Base-by-base conservation (phyloP, 352 stramenopile genomes). In the Pythium monospermum region DNA sequence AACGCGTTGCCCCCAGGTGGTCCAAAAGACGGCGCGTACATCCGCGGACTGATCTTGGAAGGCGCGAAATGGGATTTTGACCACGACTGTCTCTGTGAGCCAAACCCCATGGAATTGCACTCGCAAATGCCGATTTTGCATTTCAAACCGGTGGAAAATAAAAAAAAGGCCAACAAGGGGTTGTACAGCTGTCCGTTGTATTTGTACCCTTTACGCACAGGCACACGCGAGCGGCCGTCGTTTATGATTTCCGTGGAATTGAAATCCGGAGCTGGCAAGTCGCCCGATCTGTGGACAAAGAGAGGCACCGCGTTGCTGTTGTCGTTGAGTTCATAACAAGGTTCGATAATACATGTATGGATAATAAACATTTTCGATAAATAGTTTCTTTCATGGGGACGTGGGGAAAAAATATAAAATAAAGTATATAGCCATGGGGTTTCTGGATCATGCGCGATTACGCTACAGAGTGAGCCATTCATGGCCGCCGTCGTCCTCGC, bases 181-280 rank as follows among this genome's bases (percentile, higher is more conserved):
- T 68, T 96, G 31, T 98, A 98, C 59, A 86, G 70, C 49, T 98
- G 95, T 40, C 95, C 95, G 3, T 63, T 98, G 26, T 98, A 98
- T 63, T 86, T 98, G 66, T 98, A 98, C 41, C 95, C 95, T 18
- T 67, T 98, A n/a, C 84, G 95, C 18, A 98, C 93, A 0, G 95
- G 95, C 22, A 98, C 91, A 10, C 78, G 91, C 21, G 93, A 98
- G 59, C 81, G 95, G 22, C 94, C 95, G 27, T 97, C 84, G 15
- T 98, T 97, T 61, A 95, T 98, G 68, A 95, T 97, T 59, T 74
- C 84, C 5, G 91, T 98, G 3, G 87, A 98, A 49, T 78, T 98
- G 23, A 96, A 96, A 53, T 73, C 73, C 10, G 95, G 95, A 1
- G 51, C 79, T 2, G 85, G 85, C 23, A 84, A 93, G 44, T 83